A percentile compares a stretch with the other conserved stretches of the same genome.
phyloP scores from a whole-genome alignment of 176 grass and related monocot species.

The Sorghum bicolor region Sorghum_bicolor_NCBIv3 NC_012874.2:3608001-3608500 shows the following conservation, averaged over 20 bases:
- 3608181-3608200: constrained; percentile 1
- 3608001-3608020: not conserved
- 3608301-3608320: constrained; percentile 95
- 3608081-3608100: constrained; percentile 86
- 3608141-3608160: constrained; percentile 73
- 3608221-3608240: not conserved
- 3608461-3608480: constrained; percentile 87
- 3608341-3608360: constrained; percentile 14
- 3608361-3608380: not conserved
- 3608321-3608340: constrained; percentile 69
- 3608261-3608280: constrained; percentile 56
- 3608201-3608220: not conserved
- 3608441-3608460: constrained; percentile 59
- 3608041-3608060: not conserved
- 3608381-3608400: not conserved
- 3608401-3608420: constrained; percentile 46
- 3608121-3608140: constrained; percentile 83
- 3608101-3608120: constrained; percentile 61
- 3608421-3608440: constrained; percentile 66
- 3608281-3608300: constrained; percentile 83
- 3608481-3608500: constrained; percentile 97
- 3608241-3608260: not conserved
- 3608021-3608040: not conserved
- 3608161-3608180: constrained; percentile 1
- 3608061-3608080: constrained; percentile 73